Evolutionary conservation across 2,329 filamentous ascomycete species (phyloP), one percentile per base, ranked within the genome.

Genomic region (Neonectria coccinea): DNA sequence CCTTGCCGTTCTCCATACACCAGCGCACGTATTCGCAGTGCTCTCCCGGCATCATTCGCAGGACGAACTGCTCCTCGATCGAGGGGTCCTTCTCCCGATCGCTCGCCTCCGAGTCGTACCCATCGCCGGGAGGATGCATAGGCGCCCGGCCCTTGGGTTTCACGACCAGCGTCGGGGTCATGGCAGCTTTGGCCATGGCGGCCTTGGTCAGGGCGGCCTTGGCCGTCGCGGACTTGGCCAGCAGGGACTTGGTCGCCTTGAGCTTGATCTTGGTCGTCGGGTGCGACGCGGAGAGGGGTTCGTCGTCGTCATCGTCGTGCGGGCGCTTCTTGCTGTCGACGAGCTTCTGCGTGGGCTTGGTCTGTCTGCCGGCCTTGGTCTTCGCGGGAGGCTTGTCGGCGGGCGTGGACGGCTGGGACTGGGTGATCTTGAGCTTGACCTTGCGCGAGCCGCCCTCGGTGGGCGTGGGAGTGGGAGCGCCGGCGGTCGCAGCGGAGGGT

Each of bases 91-190:
- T 80, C 78, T 99, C 96, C 14, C 91, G 89, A 75, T 98, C 96
- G 59, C 94, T 96, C 12, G 94, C 93, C 79, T 98, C 96, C 3
- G 94, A 97, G 77, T 99, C 96, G 79, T 98, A 99, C 8, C 95
- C 96, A 60, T 97, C 93, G 56, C 96, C 96, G 1, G 88, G 87
- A 5, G 89, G 89, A 67, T 92, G 87, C 33, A 86, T 83, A 7
- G 92, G 91, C 1, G 88, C 84, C 67, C 89, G 86, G n/a, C 90
- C 91, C 71, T 90, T 88, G 53, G 88, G 83, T 73, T 89, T 91
- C 62, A 92, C 76, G 50, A 82, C 79, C 20, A 82, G 65, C 53
- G 72, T 74, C 2, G 81, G 77, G 47, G 78, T 80, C 59, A 74
- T 76, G 58, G 70, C 76, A 51, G 72, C 68, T 58, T 84, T 78